Evolutionary conservation across 441 rosid genomes (phyloP).

Genomic region (Croton laevigatus): DNA sequence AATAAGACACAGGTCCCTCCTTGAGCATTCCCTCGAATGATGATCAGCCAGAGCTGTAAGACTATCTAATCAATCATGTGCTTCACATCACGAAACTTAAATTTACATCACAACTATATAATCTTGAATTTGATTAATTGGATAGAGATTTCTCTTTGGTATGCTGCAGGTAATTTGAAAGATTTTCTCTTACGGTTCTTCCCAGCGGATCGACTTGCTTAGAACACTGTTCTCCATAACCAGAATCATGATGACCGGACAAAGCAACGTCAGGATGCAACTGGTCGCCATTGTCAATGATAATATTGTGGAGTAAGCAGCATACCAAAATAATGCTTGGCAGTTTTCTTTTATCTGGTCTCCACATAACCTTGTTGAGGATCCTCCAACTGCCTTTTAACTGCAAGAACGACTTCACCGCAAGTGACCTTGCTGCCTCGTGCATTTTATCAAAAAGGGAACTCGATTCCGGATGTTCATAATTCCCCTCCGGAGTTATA

Average conservation of each 20-base stretch:
- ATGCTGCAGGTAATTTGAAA: conserved; percentile 48
- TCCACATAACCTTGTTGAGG: conserved; percentile 94
- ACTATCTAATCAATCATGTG: no score
- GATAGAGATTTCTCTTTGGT: conserved; percentile 21
- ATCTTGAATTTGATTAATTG: conserved; percentile 16
- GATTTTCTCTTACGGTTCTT: conserved; percentile 45
- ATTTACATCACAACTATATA: background rate
- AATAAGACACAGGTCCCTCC: background rate
- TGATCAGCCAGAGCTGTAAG: no score
- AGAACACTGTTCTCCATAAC: conserved; percentile 60
- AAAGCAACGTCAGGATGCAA: conserved; percentile 67
- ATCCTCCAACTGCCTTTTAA: conserved; percentile 93
- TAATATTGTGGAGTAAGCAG: conserved; percentile 80
- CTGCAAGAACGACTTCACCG: conserved; percentile 67
- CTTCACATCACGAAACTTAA: background rate
- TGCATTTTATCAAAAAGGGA: conserved; percentile 50
- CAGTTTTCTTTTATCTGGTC: conserved; percentile 85
- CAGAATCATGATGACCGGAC: conserved; percentile 61
- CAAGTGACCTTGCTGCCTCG: conserved; percentile 62
- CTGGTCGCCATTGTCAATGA: conserved; percentile 69
- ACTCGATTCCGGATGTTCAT: conserved; percentile 34
- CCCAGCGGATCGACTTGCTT: conserved; percentile 65
- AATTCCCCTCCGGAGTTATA: conserved; percentile 56
- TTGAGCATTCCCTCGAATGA: background rate
- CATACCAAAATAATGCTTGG: conserved; percentile 89